Evolutionary conservation across 23 red algal genomes (phyloP), one percentile per base, ranked within the genome.

Genomic region (Cyanidioschyzon merolae): DNA sequence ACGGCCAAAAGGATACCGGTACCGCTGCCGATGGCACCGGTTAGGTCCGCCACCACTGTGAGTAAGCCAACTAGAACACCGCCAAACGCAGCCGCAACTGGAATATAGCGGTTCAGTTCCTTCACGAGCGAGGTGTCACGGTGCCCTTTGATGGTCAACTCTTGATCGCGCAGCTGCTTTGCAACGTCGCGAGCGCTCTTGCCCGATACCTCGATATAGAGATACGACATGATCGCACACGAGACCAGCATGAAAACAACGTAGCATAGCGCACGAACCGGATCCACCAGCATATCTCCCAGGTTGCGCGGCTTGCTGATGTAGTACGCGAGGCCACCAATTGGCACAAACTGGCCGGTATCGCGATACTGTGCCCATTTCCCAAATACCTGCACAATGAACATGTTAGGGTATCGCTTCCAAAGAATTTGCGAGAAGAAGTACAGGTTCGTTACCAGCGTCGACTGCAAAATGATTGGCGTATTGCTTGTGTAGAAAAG

Each of bases 401-500:
- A 71, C 37, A 88, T 91, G 26, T 85, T 37, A 30, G 94, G 94
- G 51, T 91, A 98, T 37, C 79, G 75, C 16, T 79, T 68, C 80
- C 75, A 98, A 34, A 98, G 77, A 74, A 98, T 77, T 79, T 98
- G 94, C 27, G 84, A 88, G 50, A 98, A 79, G 39, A 98, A 98
- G 86, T 98, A 98, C 30, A 98, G 76, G 75, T 98, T 98, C 50
- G 84, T 90, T 27, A 91, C 88, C n/a, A 98, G 85, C n/a, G 94
- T 88, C 40, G 94, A 89, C 74, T 98, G 94, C 77, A 98, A 77
- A 79, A 98, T 98, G 38, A 98, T 98, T 21, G 94, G 94, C 58
- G 88, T 98, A 79, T 98, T 98, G 37, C 87, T 90, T 24, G 94
- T 98, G 84, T 98, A 98, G 68, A 98, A 98, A 32, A 98, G 88